These are phyloP conservation scores for Funneliformis caledonium DNA, from an alignment of 371 early-diverging fungal genomes.

Conservation along the genomic window DNA sequence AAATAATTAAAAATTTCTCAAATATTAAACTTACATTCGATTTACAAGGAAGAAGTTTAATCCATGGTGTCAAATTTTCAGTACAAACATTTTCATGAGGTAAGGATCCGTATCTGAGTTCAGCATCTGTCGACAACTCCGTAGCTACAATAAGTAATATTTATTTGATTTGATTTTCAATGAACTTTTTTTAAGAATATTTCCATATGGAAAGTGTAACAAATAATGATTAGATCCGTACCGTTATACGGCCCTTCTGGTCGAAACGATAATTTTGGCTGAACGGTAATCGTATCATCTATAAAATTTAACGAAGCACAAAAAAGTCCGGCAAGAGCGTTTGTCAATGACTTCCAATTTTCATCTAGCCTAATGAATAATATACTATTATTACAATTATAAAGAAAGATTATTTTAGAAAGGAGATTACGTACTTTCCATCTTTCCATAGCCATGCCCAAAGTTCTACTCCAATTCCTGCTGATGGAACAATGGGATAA, in stretches of 20 bases:
- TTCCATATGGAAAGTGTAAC: neutral
- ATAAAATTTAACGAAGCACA: conserved; percentile 96
- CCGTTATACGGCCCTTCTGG: conserved; percentile 50
- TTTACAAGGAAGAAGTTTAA: conserved; percentile 93
- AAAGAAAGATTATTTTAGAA: neutral
- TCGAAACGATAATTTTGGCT: conserved; percentile 72
- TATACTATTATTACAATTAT: neutral
- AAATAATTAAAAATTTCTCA: conserved; percentile 14
- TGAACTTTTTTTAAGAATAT: neutral
- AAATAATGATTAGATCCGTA: conserved; percentile 9
- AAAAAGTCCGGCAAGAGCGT: conserved; percentile 90
- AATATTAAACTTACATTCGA: conserved; percentile 58
- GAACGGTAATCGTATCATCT: conserved; percentile 76
- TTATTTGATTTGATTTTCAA: conserved; percentile 5
- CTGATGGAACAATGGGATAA: conserved; percentile 59
- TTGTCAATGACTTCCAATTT: conserved; percentile 87
- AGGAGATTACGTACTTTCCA: conserved; percentile 48
- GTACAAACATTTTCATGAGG: conserved; percentile 95
- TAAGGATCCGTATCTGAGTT: conserved; percentile 77
- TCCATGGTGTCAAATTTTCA: conserved; percentile 97
- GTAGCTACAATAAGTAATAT: conserved; percentile 30
- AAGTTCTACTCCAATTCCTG: conserved; percentile 78
- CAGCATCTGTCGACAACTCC: conserved; percentile 35
- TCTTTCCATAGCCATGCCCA: conserved; percentile 77
- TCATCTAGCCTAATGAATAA: conserved; percentile 56